A percentile compares a stretch with the other conserved stretches of the same genome.
Conservation (phyloP, 176 grass and related monocot genomes). For the Rhynchospora pubera region DNA sequence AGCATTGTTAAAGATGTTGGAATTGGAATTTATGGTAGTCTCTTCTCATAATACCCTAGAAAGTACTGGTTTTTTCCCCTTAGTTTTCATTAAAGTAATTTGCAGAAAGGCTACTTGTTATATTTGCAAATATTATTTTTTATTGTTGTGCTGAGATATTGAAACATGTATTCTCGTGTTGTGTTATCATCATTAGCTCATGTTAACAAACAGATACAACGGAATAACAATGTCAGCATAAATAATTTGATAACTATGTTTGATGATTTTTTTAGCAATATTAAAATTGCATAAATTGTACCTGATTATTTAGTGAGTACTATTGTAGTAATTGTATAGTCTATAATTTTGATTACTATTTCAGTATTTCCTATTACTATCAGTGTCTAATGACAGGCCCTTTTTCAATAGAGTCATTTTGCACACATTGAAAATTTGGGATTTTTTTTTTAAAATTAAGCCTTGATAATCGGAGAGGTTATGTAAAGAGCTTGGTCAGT, state of each 20-base stretch:
- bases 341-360: too few species aligned
- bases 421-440: too few species aligned
- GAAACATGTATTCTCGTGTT: background rate
- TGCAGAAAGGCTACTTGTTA: background rate
- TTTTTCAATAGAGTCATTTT: too few species aligned
- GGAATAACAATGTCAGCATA: background rate
- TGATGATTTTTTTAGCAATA: background rate
- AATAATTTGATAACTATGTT: background rate
- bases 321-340: background rate
- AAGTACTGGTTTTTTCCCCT: background rate
- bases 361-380: too few species aligned
- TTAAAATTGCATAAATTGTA: background rate
- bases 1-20: slow-evolving; percentile 61
- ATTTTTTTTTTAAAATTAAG: too few species aligned
- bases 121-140: background rate
- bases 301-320: background rate
- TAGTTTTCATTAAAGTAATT: background rate
- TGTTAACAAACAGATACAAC: background rate
- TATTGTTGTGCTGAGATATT: background rate
- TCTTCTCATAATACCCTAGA: background rate
- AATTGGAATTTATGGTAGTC: slow-evolving; percentile 63
- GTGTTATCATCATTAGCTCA: background rate
- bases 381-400: too few species aligned
- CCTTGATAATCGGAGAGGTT: too few species aligned
- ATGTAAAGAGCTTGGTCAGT: too few species aligned